phyloP scores from a whole-genome alignment of 306 rosid genomes.

The Prunus padus region DNA sequence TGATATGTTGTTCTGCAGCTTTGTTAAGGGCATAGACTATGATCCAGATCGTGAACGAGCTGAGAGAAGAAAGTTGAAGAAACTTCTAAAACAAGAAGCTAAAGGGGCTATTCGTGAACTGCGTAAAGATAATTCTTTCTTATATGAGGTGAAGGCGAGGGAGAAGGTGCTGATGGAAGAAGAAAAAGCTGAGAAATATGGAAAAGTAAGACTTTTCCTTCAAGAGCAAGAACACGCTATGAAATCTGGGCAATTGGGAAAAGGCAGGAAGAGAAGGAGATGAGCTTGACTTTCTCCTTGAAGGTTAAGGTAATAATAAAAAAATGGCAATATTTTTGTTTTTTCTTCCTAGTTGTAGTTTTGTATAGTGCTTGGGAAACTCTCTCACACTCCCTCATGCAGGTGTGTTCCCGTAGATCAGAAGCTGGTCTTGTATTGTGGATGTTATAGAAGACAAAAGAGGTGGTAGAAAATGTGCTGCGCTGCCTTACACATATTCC shows the following conservation, averaged over 20 bases:
- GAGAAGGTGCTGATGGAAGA: constrained; percentile 55
- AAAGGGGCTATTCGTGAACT: constrained; percentile 85
- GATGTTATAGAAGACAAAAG: background rate
- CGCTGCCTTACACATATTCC: background rate
- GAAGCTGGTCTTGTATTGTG: background rate
- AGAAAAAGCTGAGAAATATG: constrained; percentile 67
- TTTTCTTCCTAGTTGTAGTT: background rate
- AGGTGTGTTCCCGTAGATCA: background rate
- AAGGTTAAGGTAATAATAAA: background rate
- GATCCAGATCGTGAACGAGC: constrained; percentile 79
- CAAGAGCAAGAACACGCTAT: constrained; percentile 85
- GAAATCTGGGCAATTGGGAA: constrained; percentile 89
- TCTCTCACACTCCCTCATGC: background rate
- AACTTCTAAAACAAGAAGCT: constrained; percentile 56
- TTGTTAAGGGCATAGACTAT: constrained; percentile 82
- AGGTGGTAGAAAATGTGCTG: background rate
- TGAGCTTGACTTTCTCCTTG: constrained; percentile 13
- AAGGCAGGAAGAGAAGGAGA: constrained; percentile 74
- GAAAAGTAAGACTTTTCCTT: constrained; percentile 71
- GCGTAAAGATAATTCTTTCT: constrained; percentile 78
- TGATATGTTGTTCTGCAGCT: constrained; percentile 53
- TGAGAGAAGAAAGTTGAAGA: constrained; percentile 63
- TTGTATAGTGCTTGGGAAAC: background rate
- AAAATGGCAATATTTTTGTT: background rate
- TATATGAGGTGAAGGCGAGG: constrained; percentile 64